phyloP scores from a whole-genome alignment of 331 rosid genomes.

The Rhamnella rubrinervis region DNA sequence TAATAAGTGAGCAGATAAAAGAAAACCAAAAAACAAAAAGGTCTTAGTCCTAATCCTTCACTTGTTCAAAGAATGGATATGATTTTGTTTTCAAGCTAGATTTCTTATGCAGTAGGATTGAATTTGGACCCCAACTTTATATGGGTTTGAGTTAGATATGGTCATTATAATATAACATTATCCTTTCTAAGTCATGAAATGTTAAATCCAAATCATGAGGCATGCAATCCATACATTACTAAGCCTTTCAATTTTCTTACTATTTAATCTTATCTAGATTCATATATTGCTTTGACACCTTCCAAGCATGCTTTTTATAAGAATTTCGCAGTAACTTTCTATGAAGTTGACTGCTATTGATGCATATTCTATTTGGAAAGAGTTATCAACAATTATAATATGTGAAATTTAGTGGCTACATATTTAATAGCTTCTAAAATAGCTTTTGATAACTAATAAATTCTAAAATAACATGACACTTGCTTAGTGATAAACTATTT shows the following conservation, averaged over 20 bases:
- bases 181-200: not conserved
- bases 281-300: not conserved
- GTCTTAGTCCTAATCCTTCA: constrained; percentile 6
- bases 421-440: no score
- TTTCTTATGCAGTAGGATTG: constrained; percentile 7
- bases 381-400: not conserved
- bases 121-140: constrained; percentile 9
- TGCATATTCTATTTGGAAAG: no score
- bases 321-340: constrained; percentile 12
- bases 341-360: constrained; percentile 4
- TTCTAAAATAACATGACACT: not conserved
- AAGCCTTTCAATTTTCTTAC: not conserved
- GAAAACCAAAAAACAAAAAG: not conserved
- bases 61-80: constrained; percentile 13
- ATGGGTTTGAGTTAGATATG: constrained; percentile 2
- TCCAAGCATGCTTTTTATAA: not conserved
- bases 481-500: constrained; percentile 18
- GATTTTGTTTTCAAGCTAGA: constrained; percentile 7
- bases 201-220: constrained; percentile 14
- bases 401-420: not conserved
- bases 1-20: no score
- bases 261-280: constrained; percentile 15
- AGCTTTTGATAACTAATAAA: constrained; percentile 2
- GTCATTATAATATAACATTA: not conserved
- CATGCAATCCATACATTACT: not conserved